Evolutionary conservation across 2,329 filamentous ascomycete genomes (phyloP).

Genomic region (Penicillium sp.): DNA sequence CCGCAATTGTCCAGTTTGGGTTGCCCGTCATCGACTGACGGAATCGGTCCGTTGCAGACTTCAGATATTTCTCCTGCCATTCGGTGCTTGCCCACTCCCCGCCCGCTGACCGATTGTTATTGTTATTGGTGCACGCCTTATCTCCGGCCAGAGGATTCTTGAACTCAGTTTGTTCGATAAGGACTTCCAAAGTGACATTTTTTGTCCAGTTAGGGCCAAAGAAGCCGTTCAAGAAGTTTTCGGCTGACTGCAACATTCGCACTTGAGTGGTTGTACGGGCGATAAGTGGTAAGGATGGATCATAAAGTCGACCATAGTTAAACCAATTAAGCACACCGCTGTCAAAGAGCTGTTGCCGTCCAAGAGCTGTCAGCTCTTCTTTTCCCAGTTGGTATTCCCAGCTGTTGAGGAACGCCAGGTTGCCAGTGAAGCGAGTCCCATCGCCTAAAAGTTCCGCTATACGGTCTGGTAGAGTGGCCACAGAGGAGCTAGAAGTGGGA

Average conservation of each 20-base stretch:
- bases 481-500: slow-evolving; percentile 61
- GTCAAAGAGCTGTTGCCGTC: slow-evolving; percentile 71
- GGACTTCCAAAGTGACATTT: slow-evolving; percentile 70
- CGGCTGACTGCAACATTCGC: slow-evolving; percentile 73
- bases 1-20: slow-evolving; percentile 63
- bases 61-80: slow-evolving; percentile 67
- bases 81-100: slow-evolving; percentile 36
- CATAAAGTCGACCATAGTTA: slow-evolving; percentile 69
- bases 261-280: slow-evolving; percentile 73
- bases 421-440: slow-evolving; percentile 57
- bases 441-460: slow-evolving; percentile 54
- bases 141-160: slow-evolving; percentile 58
- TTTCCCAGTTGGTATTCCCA: slow-evolving; percentile 69
- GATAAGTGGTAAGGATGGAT: slow-evolving; percentile 70
- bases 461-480: slow-evolving; percentile 57
- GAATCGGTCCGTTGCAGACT: slow-evolving; percentile 63
- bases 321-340: slow-evolving; percentile 71
- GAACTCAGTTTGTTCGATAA: slow-evolving; percentile 59
- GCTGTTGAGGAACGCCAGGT: slow-evolving; percentile 64
- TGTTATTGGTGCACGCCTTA: slow-evolving; percentile 64
- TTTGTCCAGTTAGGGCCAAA: slow-evolving; percentile 73
- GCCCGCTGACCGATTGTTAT: slow-evolving; percentile 34
- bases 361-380: slow-evolving; percentile 71
- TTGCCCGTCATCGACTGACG: slow-evolving; percentile 52
- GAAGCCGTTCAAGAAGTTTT: slow-evolving; percentile 77